Conservation (phyloP, 495 filamentous ascomycete species). For the Lasiosphaeriaceae sp. region DNA sequence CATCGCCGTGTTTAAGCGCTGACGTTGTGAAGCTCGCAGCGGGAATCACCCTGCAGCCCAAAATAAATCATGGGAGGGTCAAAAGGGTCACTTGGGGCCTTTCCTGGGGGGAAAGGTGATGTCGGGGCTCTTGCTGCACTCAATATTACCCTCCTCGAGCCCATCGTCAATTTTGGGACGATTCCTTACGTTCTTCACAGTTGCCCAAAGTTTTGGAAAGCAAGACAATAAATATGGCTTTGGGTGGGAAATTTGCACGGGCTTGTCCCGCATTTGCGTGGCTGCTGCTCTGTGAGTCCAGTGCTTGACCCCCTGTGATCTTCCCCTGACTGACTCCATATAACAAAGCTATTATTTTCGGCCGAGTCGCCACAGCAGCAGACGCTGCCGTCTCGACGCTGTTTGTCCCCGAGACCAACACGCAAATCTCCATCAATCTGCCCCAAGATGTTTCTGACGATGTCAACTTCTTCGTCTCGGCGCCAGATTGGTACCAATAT, state of each 20-base stretch:
- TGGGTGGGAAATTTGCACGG: neutral
- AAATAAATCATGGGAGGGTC: too few species aligned
- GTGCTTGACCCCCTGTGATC: neutral
- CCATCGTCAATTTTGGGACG: too few species aligned
- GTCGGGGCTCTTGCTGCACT: too few species aligned
- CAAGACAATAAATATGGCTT: too few species aligned
- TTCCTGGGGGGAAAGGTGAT: too few species aligned
- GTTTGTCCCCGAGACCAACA: slow-evolving; percentile 20
- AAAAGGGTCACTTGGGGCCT: too few species aligned
- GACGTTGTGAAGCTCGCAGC: too few species aligned
- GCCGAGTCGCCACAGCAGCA: neutral
- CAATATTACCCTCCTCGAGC: too few species aligned
- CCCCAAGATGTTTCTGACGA: slow-evolving; percentile 16
- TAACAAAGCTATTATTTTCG: slow-evolving; percentile 1
- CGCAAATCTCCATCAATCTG: slow-evolving; percentile 22
- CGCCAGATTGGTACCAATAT: slow-evolving; percentile 27
- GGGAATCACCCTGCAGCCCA: too few species aligned
- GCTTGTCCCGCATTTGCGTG: neutral
- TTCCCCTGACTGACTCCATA: neutral
- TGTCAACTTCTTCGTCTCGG: slow-evolving; percentile 26
- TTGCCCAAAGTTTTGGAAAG: too few species aligned
- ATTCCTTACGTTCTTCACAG: too few species aligned
- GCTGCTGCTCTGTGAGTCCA: slow-evolving; percentile 3
- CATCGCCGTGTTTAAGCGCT: too few species aligned
- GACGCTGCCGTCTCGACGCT: slow-evolving; percentile 13